These are phyloP conservation scores for Irpex sp. DNA, from an alignment of 1,284 basidiomycete species.

Conservation along the genomic window DNA sequence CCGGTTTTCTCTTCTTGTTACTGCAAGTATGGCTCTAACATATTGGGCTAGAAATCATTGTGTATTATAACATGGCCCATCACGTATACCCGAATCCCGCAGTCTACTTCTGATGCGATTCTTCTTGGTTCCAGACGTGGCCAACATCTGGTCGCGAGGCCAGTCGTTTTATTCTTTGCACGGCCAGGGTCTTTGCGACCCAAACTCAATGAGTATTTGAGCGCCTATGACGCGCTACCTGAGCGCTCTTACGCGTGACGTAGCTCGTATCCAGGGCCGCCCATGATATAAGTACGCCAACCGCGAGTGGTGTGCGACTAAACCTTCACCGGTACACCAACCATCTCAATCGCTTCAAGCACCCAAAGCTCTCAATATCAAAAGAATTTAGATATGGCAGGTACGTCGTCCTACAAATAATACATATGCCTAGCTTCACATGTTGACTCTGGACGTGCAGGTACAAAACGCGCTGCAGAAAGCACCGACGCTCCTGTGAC, in stretches of 20 bases:
- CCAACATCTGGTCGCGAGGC: background rate
- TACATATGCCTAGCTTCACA: background rate
- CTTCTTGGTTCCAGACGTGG: background rate
- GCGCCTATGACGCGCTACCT: too few species aligned
- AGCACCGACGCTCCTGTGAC: constrained; percentile 35
- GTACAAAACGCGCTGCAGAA: constrained; percentile 44
- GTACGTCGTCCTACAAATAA: background rate
- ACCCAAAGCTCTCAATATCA: background rate
- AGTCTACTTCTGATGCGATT: too few species aligned
- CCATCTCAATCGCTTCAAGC: background rate
- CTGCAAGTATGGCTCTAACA: background rate
- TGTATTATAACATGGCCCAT: background rate
- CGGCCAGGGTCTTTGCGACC: background rate
- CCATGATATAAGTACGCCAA: background rate
- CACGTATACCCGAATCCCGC: too few species aligned
- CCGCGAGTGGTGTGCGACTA: too few species aligned
- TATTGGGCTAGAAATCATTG: background rate
- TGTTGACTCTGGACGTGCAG: constrained; percentile 21
- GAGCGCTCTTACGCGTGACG: constrained; percentile 8
- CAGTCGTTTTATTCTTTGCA: background rate
- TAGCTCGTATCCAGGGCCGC: constrained; percentile 1
- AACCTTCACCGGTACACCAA: background rate
- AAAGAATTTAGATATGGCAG: constrained; percentile 1
- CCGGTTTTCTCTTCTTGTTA: background rate
- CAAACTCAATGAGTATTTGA: background rate